Evolutionary conservation across 2,329 filamentous ascomycete species (phyloP), one percentile per base, ranked within the genome.

Genomic region (Trichoderma semiorbis): DNA sequence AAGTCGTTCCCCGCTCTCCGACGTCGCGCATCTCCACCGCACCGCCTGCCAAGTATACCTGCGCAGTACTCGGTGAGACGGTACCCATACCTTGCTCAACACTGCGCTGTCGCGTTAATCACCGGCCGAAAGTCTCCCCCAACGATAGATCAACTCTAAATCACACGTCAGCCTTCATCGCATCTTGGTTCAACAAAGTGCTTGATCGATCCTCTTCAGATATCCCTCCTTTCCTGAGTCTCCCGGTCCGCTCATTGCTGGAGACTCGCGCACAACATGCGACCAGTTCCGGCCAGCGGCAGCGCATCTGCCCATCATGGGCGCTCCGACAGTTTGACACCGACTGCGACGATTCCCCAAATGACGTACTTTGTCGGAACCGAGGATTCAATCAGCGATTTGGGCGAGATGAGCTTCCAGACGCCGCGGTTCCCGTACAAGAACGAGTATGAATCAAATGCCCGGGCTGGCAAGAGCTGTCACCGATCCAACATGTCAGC

Each of bases 351-450:
- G 43, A 60, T 74, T 36, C 74, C 77, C 12, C 74, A 79, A 55
- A 75, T 81, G 28, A 74, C 78, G n/a, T 83, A 79, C 74, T 80
- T 81, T 74, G 77, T 83, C 69, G 77, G 80, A 14, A 80, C 78
- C 14, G 81, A 83, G 64, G 76, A 77, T 34, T 75, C 78, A 28
- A 76, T 83, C 18, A 77, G 80, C 57, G 70, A 72, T 43, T 70
- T 72, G 43, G 75, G 73, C 69, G 75, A 76, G 7, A 57, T 50
- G 47, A 61, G 62, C 43, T 67, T 68, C 18, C 72, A 68, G 14
- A 34, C 62, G 28, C 69, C 63, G 18, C 57, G 72, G 6, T 61
- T 61, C 8, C 32, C 60, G 24, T 57, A 53, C 36, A 72, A 70
- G 53, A 58, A 7, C 55, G 67, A 63, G 14, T 26, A 53, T 34